phyloP scores from a whole-genome alignment of 768 basidiomycete species.

The Leucocoprinus leucothites region DNA sequence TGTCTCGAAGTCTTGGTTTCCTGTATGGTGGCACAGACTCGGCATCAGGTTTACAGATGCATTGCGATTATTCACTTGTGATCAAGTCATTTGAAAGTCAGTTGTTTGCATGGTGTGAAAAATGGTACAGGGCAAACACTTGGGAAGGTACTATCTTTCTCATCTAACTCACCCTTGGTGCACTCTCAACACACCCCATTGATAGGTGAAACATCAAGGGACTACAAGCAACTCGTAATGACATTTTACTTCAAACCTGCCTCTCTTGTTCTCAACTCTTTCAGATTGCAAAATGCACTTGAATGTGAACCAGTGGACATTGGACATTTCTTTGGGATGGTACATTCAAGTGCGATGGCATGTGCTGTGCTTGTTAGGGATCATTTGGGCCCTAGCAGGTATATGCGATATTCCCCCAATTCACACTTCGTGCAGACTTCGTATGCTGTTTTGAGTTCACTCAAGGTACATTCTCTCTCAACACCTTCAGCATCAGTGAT shows the following conservation, averaged over 20 bases:
- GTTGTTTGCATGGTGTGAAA: conserved; percentile 53
- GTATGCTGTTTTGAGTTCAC: conserved; percentile 89
- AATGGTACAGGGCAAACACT: conserved; percentile 43
- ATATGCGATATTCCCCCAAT: conserved; percentile 82
- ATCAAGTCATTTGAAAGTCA: conserved; percentile 86
- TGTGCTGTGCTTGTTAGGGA: conserved; percentile 76
- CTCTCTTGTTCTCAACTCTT: conserved; percentile 88
- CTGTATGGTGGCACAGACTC: conserved; percentile 81
- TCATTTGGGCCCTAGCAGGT: conserved; percentile 72
- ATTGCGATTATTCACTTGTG: conserved; percentile 82
- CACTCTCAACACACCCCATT: not conserved
- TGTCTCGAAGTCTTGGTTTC: conserved; percentile 86
- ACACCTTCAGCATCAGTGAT: not conserved
- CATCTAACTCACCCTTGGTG: not conserved
- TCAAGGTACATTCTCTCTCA: conserved; percentile 60
- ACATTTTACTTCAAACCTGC: conserved; percentile 85
- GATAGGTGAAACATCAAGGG: conserved; percentile 25
- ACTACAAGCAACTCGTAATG: conserved; percentile 51
- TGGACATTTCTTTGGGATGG: conserved; percentile 81
- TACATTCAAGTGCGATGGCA: conserved; percentile 66
- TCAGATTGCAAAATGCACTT: conserved; percentile 94
- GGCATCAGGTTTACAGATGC: conserved; percentile 76
- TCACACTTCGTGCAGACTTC: conserved; percentile 87
- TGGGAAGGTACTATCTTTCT: conserved; percentile 27
- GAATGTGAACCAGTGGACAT: conserved; percentile 72